These are phyloP conservation scores for Mallotus repandus DNA, from an alignment of 441 rosid genomes.

Conservation along the genomic window DNA sequence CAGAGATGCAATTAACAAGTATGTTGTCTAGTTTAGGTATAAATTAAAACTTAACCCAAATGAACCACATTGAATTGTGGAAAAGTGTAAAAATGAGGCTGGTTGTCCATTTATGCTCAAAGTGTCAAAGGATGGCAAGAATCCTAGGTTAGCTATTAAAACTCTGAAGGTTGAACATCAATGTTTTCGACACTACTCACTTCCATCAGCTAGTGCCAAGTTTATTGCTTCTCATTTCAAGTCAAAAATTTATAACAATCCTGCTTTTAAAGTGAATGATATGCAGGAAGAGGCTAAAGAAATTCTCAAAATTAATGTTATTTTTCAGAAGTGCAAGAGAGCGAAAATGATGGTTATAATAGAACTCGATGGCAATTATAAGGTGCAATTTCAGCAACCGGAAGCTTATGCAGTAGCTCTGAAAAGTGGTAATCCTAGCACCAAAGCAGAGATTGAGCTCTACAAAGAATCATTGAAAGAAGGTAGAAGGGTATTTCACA, in stretches of 20 bases:
- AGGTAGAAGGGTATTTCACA: no score
- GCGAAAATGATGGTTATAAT: no score
- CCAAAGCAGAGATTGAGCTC: no score
- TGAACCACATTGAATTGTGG: neutral
- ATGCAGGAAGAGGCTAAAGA: neutral
- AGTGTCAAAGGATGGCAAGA: neutral
- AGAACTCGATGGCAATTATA: no score
- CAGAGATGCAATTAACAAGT: neutral
- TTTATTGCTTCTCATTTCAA: neutral
- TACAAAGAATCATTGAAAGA: no score
- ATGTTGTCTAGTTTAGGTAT: no score
- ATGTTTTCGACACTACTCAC: neutral
- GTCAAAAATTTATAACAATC: neutral
- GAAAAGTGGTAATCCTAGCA: no score
- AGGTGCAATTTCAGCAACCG: no score
- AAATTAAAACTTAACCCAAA: neutral
- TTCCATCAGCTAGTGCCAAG: neutral
- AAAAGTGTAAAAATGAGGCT: neutral
- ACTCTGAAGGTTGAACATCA: neutral
- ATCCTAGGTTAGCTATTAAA: neutral
- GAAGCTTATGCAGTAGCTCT: no score
- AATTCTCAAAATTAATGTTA: no score
- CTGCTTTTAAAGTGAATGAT: neutral
- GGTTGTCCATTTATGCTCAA: neutral
- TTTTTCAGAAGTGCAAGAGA: no score